These are phyloP conservation scores for Kandelia obovata DNA, from an alignment of 345 rosid genomes.

Conservation along the genomic window DNA sequence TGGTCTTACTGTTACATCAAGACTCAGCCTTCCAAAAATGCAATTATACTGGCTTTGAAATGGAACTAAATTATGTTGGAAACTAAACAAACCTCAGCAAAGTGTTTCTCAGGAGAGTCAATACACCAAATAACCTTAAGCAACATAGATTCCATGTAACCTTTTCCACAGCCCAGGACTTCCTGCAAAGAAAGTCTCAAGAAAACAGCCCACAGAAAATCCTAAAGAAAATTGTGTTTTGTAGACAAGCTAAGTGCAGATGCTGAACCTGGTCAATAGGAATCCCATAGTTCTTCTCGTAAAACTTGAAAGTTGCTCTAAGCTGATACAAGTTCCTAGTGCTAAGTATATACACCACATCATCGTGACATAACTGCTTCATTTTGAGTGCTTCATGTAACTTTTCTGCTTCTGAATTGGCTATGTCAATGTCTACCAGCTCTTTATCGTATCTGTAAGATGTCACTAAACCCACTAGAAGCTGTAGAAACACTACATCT, in stretches of 20 bases:
- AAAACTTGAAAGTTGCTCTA: conserved; percentile 58
- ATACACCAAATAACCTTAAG: conserved; percentile 50
- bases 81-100: conserved; percentile 55
- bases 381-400: conserved; percentile 54
- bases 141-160: conserved; percentile 51
- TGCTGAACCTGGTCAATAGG: conserved; percentile 57
- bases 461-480: conserved; percentile 62
- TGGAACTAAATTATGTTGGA: background rate
- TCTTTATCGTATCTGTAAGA: conserved; percentile 76
- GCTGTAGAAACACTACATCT: conserved; percentile 32
- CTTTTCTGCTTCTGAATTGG: conserved; percentile 57
- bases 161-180: conserved; percentile 48
- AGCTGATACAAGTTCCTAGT: conserved; percentile 76
- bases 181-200: conserved; percentile 43
- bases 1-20: background rate
- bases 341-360: conserved; percentile 52
- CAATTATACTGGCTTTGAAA: too few relatives aligned
- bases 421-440: conserved; percentile 44
- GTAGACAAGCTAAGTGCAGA: conserved; percentile 6
- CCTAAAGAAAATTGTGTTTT: background rate
- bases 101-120: conserved; percentile 71
- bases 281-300: conserved; percentile 49
- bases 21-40: too few relatives aligned
- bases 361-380: conserved; percentile 60
- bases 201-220: background rate